Evolutionary conservation across 768 basidiomycete species (phyloP).

Genomic region (Gymnopilus junonius): DNA sequence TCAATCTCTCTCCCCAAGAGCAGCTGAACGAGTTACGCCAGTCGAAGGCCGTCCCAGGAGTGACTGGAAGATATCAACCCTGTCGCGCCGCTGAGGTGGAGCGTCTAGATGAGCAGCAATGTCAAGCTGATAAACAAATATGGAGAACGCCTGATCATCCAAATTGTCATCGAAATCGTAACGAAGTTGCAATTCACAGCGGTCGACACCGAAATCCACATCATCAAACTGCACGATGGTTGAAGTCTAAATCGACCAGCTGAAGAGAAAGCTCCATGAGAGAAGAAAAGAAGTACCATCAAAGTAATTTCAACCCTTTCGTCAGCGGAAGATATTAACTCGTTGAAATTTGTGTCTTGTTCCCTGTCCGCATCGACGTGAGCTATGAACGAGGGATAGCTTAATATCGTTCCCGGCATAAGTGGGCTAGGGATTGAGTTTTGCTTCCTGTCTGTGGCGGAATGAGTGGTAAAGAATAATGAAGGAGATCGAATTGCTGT

Average conservation of each 20-base stretch:
- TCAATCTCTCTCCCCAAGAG: background rate
- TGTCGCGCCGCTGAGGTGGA: background rate
- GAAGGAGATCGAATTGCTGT: background rate
- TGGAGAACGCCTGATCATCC: background rate
- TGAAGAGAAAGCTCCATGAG: background rate
- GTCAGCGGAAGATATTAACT: background rate
- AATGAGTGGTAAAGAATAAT: background rate
- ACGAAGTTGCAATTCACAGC: slow-evolving; percentile 1
- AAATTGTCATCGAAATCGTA: background rate
- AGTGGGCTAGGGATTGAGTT: background rate
- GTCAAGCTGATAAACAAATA: slow-evolving; percentile 3
- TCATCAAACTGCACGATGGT: background rate
- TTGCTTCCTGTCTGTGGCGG: background rate
- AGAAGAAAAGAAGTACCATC: background rate
- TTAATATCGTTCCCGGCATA: background rate
- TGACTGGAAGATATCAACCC: background rate
- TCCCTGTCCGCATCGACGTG: background rate
- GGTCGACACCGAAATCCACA: background rate
- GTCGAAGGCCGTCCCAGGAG: background rate
- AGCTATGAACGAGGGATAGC: background rate
- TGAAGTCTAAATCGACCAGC: background rate
- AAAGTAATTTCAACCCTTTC: background rate
- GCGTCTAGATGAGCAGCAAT: background rate
- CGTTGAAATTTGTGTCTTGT: background rate
- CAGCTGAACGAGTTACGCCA: slow-evolving; percentile 1